Evolutionary conservation across 495 filamentous ascomycete species (phyloP).

Genomic region (Achaetomiella virescens): DNA sequence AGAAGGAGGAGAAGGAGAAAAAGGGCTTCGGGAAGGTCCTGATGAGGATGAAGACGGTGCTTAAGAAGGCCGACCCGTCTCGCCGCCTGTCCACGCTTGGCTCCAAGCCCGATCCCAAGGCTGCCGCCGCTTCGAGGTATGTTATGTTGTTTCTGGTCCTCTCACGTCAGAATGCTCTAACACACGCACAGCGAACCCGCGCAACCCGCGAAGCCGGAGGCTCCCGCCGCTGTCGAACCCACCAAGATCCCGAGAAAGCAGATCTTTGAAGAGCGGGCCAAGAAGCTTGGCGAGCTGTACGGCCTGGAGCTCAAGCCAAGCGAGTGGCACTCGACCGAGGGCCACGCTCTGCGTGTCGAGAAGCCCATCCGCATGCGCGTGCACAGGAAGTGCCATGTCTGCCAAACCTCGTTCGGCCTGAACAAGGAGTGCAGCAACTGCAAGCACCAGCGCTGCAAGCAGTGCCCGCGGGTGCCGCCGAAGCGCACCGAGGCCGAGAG

Average conservation of each 20-base stretch:
- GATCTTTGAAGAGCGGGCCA: conserved; percentile 62
- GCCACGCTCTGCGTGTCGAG: conserved; percentile 64
- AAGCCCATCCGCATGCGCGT: conserved; percentile 90
- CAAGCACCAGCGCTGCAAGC: conserved; percentile 70
- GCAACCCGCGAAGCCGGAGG: conserved; percentile 21
- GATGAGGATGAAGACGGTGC: conserved; percentile 56
- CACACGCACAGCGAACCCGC: conserved; percentile 25
- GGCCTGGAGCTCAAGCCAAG: conserved; percentile 62
- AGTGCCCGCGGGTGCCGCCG: conserved; percentile 67
- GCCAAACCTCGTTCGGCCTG: conserved; percentile 55
- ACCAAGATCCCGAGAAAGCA: conserved; percentile 41
- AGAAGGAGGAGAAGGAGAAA: conserved; percentile 47
- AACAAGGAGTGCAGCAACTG: conserved; percentile 64
- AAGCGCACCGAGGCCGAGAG: conserved; percentile 48
- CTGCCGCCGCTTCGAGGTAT: conserved; percentile 31
- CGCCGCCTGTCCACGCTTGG: conserved; percentile 26
- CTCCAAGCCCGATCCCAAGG: conserved; percentile 12
- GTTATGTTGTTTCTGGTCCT: background rate
- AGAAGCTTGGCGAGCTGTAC: conserved; percentile 67
- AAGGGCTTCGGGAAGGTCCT: conserved; percentile 58
- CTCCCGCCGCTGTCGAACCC: conserved; percentile 13
- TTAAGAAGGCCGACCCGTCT: conserved; percentile 46
- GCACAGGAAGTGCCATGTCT: conserved; percentile 75
- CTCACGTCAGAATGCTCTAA: conserved; percentile 7
- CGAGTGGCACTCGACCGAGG: conserved; percentile 58